phyloP scores from a whole-genome alignment of 139 green algal species.

The Chlorella sp. region DNA sequence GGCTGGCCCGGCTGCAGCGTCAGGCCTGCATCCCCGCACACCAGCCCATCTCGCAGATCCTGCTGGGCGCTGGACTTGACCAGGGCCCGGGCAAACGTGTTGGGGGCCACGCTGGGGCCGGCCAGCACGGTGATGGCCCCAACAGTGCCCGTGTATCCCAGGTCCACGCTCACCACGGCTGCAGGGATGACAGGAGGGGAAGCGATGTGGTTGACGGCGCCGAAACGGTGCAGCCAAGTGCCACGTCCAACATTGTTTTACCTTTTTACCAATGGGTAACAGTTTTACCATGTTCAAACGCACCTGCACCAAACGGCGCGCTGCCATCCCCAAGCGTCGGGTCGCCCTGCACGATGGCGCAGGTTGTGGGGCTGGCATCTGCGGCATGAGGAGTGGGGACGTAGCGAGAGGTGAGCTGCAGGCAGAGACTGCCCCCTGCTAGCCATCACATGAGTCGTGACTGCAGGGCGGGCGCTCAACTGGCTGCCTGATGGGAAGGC shows the following conservation, averaged over 20 bases:
- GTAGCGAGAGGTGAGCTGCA: too few relatives aligned
- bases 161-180: slow-evolving; percentile 6
- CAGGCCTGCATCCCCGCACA: not conserved
- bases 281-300: not conserved
- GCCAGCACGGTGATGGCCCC: not conserved
- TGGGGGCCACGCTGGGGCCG: not conserved
- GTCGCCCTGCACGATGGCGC: too few relatives aligned
- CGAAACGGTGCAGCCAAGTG: too few relatives aligned
- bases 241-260: too few relatives aligned
- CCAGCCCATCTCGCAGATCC: not conserved
- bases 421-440: too few relatives aligned
- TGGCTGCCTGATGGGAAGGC: not conserved
- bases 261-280: too few relatives aligned
- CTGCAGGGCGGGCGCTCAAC: not conserved
- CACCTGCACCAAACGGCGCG: not conserved
- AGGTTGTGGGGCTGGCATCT: too few relatives aligned
- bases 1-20: not conserved
- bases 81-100: not conserved
- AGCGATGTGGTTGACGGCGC: too few relatives aligned
- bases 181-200: not conserved
- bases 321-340: too few relatives aligned
- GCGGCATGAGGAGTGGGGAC: too few relatives aligned
- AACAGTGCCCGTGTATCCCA: not conserved
- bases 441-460: too few relatives aligned
- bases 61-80: not conserved